Base-by-base conservation (phyloP, 202 grass and related monocot genomes). In the Zizania palustris region DNA sequence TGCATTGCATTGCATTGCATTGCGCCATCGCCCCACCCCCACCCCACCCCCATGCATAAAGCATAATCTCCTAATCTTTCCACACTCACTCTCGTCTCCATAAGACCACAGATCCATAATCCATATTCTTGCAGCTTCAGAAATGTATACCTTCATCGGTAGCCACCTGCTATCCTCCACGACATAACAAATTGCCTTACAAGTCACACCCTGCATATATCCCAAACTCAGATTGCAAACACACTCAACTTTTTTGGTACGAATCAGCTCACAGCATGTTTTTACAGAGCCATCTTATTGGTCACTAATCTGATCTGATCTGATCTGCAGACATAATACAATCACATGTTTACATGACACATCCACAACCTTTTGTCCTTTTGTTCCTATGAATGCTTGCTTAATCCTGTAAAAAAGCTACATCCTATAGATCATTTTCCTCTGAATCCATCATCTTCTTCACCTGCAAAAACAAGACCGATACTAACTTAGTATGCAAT, bases 361-460 rank as follows among this genome's bases (percentile, higher is more conserved):
- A 64, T 75, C 63, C 65, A 77, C 11, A 9, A 22, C 0, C 35
- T 33, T 41, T 28, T 28, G 28, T 28, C 28, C 28, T 28, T 35
- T 36, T 85, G 69, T 67, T 67, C 79, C 72, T 78, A 87, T 61
- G 4, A 77, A 72, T 82, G 73, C 66, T 82, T 82, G 73, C 66
- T 82, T 41, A 60, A 42, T 82, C 50, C 67, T 82, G 66, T 64
- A 82, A 67, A 45, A 45, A 70, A 42, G 44, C 84, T 55, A 78
- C 60, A 50, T 22, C 35, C 42, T 72, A 76, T 42, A 56, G 60
- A 44, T 54, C 58, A 33, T 41, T 49, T 42, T 36, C 35, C 60
- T 37, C 73, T 37, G 43, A 49, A 10, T 41, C 41, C 22, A 55
- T 62, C 44, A 28, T 20, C 53, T 46, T 15, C 13, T 35, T 42